Evolutionary conservation across 176 grass and related monocot species (phyloP).

Genomic region (Carex pumila): DNA sequence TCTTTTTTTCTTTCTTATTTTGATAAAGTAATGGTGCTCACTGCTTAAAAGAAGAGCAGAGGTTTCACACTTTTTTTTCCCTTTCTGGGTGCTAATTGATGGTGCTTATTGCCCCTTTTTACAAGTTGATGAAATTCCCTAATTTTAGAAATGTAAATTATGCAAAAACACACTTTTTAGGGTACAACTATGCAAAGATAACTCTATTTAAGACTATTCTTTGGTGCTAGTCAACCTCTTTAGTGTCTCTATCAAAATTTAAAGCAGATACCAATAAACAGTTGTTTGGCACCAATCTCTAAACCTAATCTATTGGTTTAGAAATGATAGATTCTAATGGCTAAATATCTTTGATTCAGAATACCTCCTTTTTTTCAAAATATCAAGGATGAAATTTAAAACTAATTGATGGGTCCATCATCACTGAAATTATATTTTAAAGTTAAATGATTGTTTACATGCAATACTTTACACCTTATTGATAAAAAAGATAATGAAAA

Average conservation of each 20-base stretch:
- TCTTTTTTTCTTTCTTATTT: background rate
- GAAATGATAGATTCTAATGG: background rate
- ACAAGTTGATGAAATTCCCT: constrained; percentile 10
- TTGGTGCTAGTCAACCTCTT: constrained; percentile 12
- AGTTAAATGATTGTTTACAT: background rate
- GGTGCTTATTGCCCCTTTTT: background rate
- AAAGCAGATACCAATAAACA: constrained; percentile 15
- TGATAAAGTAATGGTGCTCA: background rate
- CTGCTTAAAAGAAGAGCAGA: constrained; percentile 3
- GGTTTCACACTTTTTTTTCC: constrained; percentile 9
- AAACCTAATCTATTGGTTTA: constrained; percentile 14
- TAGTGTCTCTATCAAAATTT: constrained; percentile 14
- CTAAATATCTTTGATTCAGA: constrained; percentile 4
- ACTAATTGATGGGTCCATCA: background rate
- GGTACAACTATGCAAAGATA: constrained; percentile 12
- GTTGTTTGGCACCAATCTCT: background rate
- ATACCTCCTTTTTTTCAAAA: background rate
- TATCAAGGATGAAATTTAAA: constrained; percentile 15
- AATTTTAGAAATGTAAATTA: background rate
- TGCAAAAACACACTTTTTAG: background rate
- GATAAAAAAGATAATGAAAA: too few species aligned
- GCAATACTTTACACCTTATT: background rate
- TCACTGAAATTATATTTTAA: background rate
- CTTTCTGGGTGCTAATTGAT: constrained; percentile 10
- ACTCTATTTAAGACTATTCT: background rate